Evolutionary conservation across 2,329 filamentous ascomycete species (phyloP).

Genomic region (Cytospora leucostoma): DNA sequence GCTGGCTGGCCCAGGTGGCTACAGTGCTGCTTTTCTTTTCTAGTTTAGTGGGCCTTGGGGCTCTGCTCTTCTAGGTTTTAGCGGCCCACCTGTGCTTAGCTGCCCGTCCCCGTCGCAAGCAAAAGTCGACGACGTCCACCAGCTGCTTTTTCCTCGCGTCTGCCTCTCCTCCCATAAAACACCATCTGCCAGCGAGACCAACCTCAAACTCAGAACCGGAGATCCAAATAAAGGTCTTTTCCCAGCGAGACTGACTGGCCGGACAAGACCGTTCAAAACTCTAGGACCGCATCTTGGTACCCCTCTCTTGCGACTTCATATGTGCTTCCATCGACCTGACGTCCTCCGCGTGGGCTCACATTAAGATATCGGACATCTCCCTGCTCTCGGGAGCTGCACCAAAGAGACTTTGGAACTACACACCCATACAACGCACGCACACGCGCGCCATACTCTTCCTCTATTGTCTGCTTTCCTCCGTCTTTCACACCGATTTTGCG

Average conservation of each 20-base stretch:
- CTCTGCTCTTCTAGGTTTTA: not conserved
- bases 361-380: not conserved
- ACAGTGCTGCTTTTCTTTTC: not conserved
- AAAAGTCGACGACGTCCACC: slow-evolving; percentile 2
- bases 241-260: not conserved
- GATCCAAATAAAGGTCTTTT: not conserved
- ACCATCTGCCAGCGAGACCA: not conserved
- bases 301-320: not conserved
- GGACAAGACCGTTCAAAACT: not conserved
- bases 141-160: not conserved
- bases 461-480: not conserved
- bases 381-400: not conserved
- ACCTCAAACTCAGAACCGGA: not conserved
- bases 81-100: not conserved
- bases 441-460: not conserved
- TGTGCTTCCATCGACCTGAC: not conserved
- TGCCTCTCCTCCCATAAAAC: not conserved
- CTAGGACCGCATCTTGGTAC: not conserved
- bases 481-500: not conserved
- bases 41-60: not conserved
- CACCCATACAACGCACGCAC: not conserved
- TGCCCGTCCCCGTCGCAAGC: not conserved
- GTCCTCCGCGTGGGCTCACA: not conserved
- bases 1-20: not conserved
- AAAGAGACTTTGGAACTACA: not conserved